Conservation (phyloP, 2,329 filamentous ascomycete genomes). For the Apiospora hydei region DNA sequence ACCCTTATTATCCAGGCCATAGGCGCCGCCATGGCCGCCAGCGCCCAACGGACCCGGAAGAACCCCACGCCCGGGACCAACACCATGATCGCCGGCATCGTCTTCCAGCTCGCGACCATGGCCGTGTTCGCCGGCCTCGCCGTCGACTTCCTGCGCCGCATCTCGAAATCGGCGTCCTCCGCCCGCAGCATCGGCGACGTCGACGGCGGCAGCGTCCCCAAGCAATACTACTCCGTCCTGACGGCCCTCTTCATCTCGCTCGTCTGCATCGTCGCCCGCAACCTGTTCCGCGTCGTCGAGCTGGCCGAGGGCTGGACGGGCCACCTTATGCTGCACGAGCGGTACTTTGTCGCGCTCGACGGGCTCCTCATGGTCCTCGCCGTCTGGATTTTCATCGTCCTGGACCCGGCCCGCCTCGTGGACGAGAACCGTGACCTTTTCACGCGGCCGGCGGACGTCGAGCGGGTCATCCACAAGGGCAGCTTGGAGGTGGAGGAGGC, state of each 20-base stretch:
- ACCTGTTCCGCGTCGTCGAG: conserved; percentile 59
- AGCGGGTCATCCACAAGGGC: background rate
- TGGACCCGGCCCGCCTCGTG: conserved; percentile 46
- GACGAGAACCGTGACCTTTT: background rate
- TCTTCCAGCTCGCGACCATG: conserved; percentile 58
- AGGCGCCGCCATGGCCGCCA: conserved; percentile 55
- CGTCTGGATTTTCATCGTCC: conserved; percentile 51
- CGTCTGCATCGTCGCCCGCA: conserved; percentile 54
- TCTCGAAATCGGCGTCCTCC: background rate
- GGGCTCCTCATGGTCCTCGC: conserved; percentile 56
- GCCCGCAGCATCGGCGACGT: background rate
- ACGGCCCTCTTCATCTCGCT: conserved; percentile 51
- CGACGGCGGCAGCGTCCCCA: conserved; percentile 37
- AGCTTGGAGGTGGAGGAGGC: background rate
- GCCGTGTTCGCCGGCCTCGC: conserved; percentile 52
- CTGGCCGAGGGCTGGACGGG: conserved; percentile 57
- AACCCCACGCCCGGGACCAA: conserved; percentile 52
- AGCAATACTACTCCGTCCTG: conserved; percentile 36
- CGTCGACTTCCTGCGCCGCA: conserved; percentile 47
- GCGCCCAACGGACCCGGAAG: conserved; percentile 37
- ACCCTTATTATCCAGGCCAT: conserved; percentile 53
- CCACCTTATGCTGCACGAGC: conserved; percentile 57
- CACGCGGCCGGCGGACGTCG: background rate
- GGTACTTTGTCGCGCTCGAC: conserved; percentile 57
- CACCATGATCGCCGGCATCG: conserved; percentile 57